phyloP scores from a whole-genome alignment of 345 rosid genomes.

The Fremontodendron californicum region DNA sequence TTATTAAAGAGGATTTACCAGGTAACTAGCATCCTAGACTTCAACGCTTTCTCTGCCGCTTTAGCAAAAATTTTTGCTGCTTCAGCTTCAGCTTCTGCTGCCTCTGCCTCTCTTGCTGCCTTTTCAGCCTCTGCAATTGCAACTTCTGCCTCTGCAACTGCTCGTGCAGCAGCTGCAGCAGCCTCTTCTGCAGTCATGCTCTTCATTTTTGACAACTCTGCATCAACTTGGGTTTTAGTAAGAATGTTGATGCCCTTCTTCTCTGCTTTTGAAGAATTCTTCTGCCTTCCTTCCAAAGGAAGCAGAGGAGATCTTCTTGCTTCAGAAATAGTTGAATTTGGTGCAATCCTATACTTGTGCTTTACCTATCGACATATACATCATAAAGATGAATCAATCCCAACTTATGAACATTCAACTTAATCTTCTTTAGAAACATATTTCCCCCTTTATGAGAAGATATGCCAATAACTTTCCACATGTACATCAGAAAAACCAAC shows the following conservation, averaged over 20 bases:
- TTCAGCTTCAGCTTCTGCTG: conserved; percentile 96
- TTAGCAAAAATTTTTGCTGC: conserved; percentile 85
- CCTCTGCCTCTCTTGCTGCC: conserved; percentile 94
- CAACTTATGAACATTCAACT: background rate
- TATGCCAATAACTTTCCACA: background rate
- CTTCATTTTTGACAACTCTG: conserved; percentile 56
- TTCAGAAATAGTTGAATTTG: conserved; percentile 38
- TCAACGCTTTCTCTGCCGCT: conserved; percentile 76
- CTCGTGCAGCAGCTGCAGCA: conserved; percentile 89
- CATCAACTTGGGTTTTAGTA: conserved; percentile 50
- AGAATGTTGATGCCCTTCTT: conserved; percentile 42
- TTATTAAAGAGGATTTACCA: conserved; percentile 36
- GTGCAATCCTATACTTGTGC: conserved; percentile 67
- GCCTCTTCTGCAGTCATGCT: conserved; percentile 89
- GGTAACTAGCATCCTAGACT: conserved; percentile 39
- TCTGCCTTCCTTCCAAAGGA: conserved; percentile 52
- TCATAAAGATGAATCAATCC: conserved; percentile 5
- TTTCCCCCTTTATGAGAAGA: background rate
- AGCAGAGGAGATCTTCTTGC: conserved; percentile 44
- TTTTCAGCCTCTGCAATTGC: conserved; percentile 93
- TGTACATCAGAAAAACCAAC: conserved; percentile 3
- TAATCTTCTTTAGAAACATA: background rate
- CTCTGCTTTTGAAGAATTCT: conserved; percentile 42
- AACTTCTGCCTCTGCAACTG: conserved; percentile 92
- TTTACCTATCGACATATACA: conserved; percentile 54